A percentile compares a stretch with the other conserved stretches of the same genome.
Evolutionary conservation across 202 grass and related monocot genomes (phyloP).

Genomic region (Zizania palustris): DNA sequence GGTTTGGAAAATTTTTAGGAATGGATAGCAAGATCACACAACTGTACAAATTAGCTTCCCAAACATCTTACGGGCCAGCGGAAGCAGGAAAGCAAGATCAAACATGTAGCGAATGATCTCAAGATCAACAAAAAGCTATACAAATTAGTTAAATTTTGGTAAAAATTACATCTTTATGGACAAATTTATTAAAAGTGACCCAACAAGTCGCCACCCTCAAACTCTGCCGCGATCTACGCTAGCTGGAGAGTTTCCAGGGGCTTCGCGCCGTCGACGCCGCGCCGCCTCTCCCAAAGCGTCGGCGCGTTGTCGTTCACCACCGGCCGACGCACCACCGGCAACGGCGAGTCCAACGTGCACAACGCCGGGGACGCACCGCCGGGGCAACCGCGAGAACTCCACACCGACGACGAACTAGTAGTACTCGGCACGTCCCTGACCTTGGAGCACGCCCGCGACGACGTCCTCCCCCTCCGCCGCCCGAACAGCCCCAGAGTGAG

Average conservation of each 20-base stretch:
- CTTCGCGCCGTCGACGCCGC: slow-evolving; percentile 26
- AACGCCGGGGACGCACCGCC: neutral
- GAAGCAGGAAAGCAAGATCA: no score
- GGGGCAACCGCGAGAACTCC: slow-evolving; percentile 8
- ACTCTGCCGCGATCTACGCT: neutral
- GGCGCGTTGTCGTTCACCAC: neutral
- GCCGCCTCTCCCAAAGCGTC: slow-evolving; percentile 56
- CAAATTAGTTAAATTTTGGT: neutral
- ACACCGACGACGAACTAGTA: slow-evolving; percentile 19
- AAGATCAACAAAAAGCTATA: neutral
- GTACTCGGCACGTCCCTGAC: slow-evolving; percentile 43
- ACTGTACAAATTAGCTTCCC: no score
- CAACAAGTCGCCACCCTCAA: neutral
- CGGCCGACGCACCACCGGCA: slow-evolving; percentile 40
- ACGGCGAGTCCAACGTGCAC: slow-evolving; percentile 31
- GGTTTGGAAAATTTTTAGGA: no score
- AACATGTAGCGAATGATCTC: no score
- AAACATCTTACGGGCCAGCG: no score
- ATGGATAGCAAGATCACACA: no score
- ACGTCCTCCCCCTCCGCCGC: slow-evolving; percentile 26
- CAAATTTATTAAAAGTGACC: neutral
- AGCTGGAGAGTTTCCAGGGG: slow-evolving; percentile 40
- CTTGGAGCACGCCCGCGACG: slow-evolving; percentile 35
- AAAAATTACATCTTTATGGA: neutral
- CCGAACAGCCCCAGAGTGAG: slow-evolving; percentile 38